phyloP scores from a whole-genome alignment of 2,329 filamentous ascomycete species.

The Microdochium paspali region DNA sequence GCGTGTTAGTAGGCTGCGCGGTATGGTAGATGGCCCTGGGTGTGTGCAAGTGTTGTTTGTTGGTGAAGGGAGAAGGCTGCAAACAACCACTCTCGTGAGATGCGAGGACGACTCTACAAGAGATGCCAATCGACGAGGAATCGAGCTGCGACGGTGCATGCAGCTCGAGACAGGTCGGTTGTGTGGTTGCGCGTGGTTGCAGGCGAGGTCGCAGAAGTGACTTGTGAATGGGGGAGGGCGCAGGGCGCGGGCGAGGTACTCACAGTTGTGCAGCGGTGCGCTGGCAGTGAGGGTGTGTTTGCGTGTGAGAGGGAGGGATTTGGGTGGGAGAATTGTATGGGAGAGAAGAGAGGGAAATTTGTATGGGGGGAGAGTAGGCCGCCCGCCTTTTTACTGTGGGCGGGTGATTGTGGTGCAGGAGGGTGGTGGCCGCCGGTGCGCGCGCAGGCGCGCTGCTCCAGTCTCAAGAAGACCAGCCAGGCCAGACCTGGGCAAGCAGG shows the following conservation, averaged over 20 bases:
- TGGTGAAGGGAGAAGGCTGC: constrained; percentile 1
- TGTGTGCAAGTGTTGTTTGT: no score
- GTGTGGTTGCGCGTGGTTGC: background rate
- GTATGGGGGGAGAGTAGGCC: constrained; percentile 43
- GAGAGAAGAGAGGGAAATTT: constrained; percentile 47
- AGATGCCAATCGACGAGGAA: constrained; percentile 1
- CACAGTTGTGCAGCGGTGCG: constrained; percentile 33
- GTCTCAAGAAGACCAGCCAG: constrained; percentile 14
- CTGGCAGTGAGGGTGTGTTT: constrained; percentile 33
- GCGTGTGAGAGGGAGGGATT: constrained; percentile 36
- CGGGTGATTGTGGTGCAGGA: constrained; percentile 56
- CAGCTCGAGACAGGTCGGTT: constrained; percentile 1
- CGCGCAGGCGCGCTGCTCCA: constrained; percentile 23
- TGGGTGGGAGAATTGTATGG: constrained; percentile 52
- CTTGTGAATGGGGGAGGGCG: constrained; percentile 28
- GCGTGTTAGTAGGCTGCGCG: background rate
- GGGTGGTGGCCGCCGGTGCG: no score
- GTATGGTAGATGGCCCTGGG: constrained; percentile 7
- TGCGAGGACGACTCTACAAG: background rate
- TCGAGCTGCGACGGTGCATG: constrained; percentile 1
- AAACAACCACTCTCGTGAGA: constrained; percentile 1
- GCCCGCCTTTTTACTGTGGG: constrained; percentile 57
- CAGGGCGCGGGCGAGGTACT: constrained; percentile 39
- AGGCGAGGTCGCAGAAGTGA: constrained; percentile 17
- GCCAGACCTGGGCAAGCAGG: constrained; percentile 2